Conservation (phyloP, 495 filamentous ascomycete species). For the Tetracladium setigerum region DNA sequence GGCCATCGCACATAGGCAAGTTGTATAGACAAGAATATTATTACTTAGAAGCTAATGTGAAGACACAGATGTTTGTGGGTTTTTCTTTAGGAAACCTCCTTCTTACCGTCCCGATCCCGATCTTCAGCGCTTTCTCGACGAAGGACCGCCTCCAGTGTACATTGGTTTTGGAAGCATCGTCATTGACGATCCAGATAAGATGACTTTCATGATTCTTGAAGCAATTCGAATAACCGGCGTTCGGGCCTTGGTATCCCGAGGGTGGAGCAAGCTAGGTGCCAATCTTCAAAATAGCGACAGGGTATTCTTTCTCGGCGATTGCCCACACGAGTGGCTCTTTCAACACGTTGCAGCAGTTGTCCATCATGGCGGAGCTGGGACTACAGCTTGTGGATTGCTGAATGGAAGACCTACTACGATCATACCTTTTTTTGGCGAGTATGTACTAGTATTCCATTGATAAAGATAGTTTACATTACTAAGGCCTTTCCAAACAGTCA, state of each 20-base stretch:
- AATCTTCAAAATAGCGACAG: constrained; percentile 48
- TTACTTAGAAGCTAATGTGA: constrained; percentile 12
- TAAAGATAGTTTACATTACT: background rate
- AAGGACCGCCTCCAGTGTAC: constrained; percentile 62
- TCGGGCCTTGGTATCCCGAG: constrained; percentile 69
- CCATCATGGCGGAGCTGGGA: constrained; percentile 74
- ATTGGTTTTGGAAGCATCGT: constrained; percentile 78
- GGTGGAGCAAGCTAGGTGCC: constrained; percentile 67
- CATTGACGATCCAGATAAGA: constrained; percentile 56
- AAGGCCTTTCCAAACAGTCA: constrained; percentile 37
- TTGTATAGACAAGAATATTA: constrained; percentile 3
- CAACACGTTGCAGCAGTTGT: constrained; percentile 63
- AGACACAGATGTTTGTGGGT: constrained; percentile 51
- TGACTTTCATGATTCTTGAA: constrained; percentile 59
- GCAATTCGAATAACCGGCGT: constrained; percentile 55
- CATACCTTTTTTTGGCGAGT: constrained; percentile 77
- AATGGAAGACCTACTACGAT: constrained; percentile 61
- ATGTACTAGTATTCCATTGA: constrained; percentile 12
- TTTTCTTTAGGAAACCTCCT: constrained; percentile 53
- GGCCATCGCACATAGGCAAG: constrained; percentile 56
- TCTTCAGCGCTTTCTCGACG: constrained; percentile 52
- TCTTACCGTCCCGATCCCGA: constrained; percentile 52
- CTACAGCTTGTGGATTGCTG: constrained; percentile 61
- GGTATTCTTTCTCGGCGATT: constrained; percentile 61
- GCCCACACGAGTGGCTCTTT: constrained; percentile 77